Conservation (phyloP, 176 grass and related monocot species). For the Alopecurus myosuroides region DNA sequence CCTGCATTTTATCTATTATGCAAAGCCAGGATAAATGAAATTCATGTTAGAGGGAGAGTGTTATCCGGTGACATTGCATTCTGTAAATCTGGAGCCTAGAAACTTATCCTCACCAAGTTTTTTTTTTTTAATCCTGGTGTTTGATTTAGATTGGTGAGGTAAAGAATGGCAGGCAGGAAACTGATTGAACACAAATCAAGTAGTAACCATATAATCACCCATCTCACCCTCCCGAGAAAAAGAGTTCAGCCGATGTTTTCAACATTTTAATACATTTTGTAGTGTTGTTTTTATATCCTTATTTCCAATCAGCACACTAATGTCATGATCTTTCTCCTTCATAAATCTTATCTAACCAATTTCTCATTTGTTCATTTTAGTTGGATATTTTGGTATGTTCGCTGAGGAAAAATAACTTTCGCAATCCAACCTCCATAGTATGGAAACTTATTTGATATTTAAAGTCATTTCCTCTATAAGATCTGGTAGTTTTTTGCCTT, state of each 20-base stretch:
- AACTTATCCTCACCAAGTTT: not conserved
- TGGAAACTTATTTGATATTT: not conserved
- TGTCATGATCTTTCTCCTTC: not conserved
- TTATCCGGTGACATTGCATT: not conserved
- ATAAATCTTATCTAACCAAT: not conserved
- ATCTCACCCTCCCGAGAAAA: not conserved
- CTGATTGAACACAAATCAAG: not conserved
- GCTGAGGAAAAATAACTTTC: not conserved
- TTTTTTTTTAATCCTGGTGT: not conserved
- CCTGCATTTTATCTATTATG: not conserved
- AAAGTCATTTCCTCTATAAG: not conserved
- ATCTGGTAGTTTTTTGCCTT: not conserved
- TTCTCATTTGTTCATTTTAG: not conserved
- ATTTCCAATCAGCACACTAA: not conserved
- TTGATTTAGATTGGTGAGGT: not conserved
- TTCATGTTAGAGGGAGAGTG: not conserved
- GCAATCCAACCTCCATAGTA: not conserved
- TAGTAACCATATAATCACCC: not conserved
- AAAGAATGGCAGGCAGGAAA: not conserved
- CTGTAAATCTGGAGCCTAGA: not conserved
- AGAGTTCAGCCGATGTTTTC: not conserved
- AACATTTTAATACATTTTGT: not conserved
- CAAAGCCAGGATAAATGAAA: not conserved
- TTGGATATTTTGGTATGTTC: not conserved
- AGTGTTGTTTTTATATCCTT: not conserved